phyloP scores from a whole-genome alignment of 2,329 filamentous ascomycete genomes.

The Cladorrhinum sp. region DNA sequence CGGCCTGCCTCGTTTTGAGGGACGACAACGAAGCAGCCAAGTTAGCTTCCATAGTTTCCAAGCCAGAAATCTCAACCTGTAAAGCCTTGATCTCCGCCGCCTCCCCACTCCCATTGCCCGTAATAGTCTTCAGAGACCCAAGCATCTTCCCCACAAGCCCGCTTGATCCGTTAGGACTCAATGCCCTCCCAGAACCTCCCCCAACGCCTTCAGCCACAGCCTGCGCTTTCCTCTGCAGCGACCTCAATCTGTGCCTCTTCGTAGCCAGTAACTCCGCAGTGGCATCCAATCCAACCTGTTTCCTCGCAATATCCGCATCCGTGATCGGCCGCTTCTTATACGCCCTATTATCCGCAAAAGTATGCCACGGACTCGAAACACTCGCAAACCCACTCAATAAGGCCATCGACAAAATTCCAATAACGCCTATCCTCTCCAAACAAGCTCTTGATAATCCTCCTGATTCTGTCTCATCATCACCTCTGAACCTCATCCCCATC shows the following conservation, averaged over 20 bases:
- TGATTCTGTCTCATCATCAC: constrained; percentile 8
- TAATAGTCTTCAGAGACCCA: constrained; percentile 55
- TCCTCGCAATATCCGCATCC: constrained; percentile 71
- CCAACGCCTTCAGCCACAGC: constrained; percentile 31
- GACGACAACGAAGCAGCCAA: constrained; percentile 63
- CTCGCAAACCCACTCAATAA: constrained; percentile 84
- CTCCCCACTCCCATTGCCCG: constrained; percentile 59
- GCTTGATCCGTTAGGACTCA: constrained; percentile 31
- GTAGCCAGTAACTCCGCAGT: constrained; percentile 74
- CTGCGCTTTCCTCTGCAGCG: constrained; percentile 60
- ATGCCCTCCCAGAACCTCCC: constrained; percentile 12
- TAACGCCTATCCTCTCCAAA: constrained; percentile 72
- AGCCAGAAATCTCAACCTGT: constrained; percentile 72
- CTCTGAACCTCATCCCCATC: constrained; percentile 11
- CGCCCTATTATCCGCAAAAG: constrained; percentile 61
- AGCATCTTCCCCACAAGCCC: constrained; percentile 74
- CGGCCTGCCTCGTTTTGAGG: constrained; percentile 60
- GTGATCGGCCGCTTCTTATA: constrained; percentile 57
- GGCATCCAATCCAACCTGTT: constrained; percentile 74
- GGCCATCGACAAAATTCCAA: constrained; percentile 83
- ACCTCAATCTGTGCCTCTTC: constrained; percentile 70
- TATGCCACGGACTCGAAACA: constrained; percentile 85
- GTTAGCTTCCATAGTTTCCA: constrained; percentile 75
- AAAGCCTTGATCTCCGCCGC: constrained; percentile 59
- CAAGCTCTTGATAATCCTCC: constrained; percentile 50